Conservation (phyloP, 352 stramenopile species). For the Phytophthora cactorum region DNA sequence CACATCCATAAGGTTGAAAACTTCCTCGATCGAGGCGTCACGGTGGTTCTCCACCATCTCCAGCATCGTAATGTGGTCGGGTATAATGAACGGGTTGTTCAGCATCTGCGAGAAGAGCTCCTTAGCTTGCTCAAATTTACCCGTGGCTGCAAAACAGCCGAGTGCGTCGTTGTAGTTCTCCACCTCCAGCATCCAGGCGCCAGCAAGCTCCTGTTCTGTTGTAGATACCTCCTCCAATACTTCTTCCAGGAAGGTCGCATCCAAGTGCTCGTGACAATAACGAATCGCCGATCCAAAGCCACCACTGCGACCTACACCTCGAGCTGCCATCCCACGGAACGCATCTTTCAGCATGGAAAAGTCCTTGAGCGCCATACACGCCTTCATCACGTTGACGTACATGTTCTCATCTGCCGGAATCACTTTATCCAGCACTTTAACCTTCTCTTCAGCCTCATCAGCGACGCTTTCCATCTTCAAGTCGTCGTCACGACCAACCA, state of each 20-base stretch:
- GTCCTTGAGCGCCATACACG: constrained; percentile 46
- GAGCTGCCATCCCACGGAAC: constrained; percentile 59
- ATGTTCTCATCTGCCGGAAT: constrained; percentile 76
- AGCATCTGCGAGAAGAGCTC: constrained; percentile 72
- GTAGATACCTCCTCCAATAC: constrained; percentile 63
- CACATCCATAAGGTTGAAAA: constrained; percentile 75
- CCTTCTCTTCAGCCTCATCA: constrained; percentile 9
- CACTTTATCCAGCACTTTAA: constrained; percentile 31
- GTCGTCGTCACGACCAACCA: constrained; percentile 6
- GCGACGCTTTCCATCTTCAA: constrained; percentile 23
- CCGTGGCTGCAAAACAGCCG: constrained; percentile 64
- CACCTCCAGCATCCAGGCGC: constrained; percentile 62
- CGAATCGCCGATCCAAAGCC: constrained; percentile 76
- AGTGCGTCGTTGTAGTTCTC: constrained; percentile 85
- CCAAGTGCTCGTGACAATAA: constrained; percentile 56
- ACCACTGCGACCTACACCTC: constrained; percentile 55
- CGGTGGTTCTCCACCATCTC: constrained; percentile 79
- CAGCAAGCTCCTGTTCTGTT: constrained; percentile 47
- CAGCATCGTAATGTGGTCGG: constrained; percentile 80
- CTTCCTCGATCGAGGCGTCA: constrained; percentile 58
- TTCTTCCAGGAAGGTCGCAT: constrained; percentile 61
- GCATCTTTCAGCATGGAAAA: constrained; percentile 51
- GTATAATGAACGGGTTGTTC: constrained; percentile 56
- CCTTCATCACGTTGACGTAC: constrained; percentile 79
- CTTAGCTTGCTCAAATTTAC: constrained; percentile 53